These are phyloP conservation scores for Citrullus mucosospermus DNA, from an alignment of 306 rosid species.

Conservation along the genomic window DNA sequence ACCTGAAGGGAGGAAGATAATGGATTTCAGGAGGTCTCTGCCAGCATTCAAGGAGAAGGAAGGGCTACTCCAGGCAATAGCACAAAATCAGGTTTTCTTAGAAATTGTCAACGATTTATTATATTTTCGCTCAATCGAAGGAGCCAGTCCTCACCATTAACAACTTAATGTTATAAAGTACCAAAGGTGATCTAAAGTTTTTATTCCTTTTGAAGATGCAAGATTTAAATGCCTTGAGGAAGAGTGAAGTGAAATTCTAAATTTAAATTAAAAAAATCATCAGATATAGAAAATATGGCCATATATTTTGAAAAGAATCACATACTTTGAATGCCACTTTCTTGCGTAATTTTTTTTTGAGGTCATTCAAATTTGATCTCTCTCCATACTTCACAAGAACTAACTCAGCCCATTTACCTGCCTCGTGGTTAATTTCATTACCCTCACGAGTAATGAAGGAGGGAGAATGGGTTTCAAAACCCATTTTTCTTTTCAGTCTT, in stretches of 20 bases:
- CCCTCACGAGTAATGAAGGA: neutral
- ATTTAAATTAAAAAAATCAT: neutral
- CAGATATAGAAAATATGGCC: neutral
- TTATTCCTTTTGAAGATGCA: neutral
- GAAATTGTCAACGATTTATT: neutral
- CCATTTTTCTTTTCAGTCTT: neutral
- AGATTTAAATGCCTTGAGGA: neutral
- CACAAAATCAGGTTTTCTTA: conserved; percentile 36
- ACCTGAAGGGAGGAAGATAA: conserved; percentile 44
- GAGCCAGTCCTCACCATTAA: neutral
- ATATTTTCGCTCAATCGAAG: neutral
- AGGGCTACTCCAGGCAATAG: conserved; percentile 42
- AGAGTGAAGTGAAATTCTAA: neutral
- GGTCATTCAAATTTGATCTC: neutral
- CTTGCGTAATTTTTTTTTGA: neutral
- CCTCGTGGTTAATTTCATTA: neutral
- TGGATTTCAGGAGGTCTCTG: conserved; percentile 35
- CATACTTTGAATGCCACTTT: neutral
- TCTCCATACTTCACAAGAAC: neutral
- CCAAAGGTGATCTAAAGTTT: neutral
- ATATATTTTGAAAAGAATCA: neutral
- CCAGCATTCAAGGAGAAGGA: conserved; percentile 42
- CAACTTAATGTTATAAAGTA: neutral
- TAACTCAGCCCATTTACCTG: neutral
- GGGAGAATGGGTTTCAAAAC: neutral